Percentiles rank a stretch among this genome's conserved stretches.
Conservation (phyloP, 2,329 filamentous ascomycete genomes). For the Aaosphaeria pasadenensis region DNA sequence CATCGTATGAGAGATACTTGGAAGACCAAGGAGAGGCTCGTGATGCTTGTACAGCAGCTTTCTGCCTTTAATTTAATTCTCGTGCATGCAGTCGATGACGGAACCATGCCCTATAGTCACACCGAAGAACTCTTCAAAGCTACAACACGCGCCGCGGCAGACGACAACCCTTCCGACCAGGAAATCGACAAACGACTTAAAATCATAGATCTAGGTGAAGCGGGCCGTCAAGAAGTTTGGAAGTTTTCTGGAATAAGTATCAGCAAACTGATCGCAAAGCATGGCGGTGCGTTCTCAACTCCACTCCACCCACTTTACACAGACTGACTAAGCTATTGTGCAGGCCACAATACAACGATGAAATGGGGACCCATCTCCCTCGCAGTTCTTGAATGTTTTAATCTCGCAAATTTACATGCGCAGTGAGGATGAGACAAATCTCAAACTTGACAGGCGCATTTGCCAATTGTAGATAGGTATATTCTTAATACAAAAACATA, state of each 20-base stretch:
- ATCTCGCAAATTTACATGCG: constrained; percentile 8
- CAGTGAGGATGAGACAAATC: too few species aligned
- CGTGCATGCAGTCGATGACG: constrained; percentile 33
- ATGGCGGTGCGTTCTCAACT: constrained; percentile 28
- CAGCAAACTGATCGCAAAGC: constrained; percentile 34
- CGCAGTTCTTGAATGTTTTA: constrained; percentile 23
- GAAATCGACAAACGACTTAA: constrained; percentile 10
- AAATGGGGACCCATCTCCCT: constrained; percentile 28
- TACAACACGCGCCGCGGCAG: constrained; percentile 21
- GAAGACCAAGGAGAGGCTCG: constrained; percentile 67
- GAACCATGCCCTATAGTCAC: constrained; percentile 34
- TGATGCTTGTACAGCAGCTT: constrained; percentile 46
- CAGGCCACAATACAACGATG: constrained; percentile 32
- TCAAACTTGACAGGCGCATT: constrained; percentile 9
- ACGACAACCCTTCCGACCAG: constrained; percentile 10
- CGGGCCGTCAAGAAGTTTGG: constrained; percentile 31
- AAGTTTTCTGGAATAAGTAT: constrained; percentile 18
- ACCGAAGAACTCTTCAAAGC: constrained; percentile 30
- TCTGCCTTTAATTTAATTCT: constrained; percentile 22
- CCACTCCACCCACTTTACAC: constrained; percentile 1
- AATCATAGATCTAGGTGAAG: constrained; percentile 30
- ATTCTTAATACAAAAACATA: too few species aligned
- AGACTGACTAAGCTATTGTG: constrained; percentile 7
- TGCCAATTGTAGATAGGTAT: too few species aligned
- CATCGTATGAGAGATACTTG: constrained; percentile 72